Percentiles rank a stretch among this genome's conserved stretches.
phyloP scores from a whole-genome alignment of 2,329 filamentous ascomycete genomes.

The Thielaviopsis euricoi region DNA sequence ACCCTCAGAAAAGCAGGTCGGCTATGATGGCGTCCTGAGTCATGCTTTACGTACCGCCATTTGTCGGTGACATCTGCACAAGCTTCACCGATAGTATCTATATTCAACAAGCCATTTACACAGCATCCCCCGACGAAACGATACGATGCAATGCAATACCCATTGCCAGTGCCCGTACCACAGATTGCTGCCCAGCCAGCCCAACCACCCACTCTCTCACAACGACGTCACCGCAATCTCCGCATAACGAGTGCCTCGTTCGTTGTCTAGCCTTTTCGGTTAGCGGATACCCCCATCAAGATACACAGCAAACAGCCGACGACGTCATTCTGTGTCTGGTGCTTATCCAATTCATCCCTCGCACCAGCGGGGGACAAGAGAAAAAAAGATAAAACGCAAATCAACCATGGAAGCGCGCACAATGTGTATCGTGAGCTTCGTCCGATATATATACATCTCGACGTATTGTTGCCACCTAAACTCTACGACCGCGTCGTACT shows the following conservation, averaged over 20 bases:
- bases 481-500: background rate
- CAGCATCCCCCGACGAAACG: background rate
- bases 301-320: background rate
- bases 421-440: background rate
- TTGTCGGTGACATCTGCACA: background rate
- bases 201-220: background rate
- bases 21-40: background rate
- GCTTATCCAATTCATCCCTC: background rate
- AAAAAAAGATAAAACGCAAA: too few relatives aligned
- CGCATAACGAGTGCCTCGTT: background rate
- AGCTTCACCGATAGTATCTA: background rate
- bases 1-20: background rate
- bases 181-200: background rate
- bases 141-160: background rate
- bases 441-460: background rate
- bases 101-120: background rate
- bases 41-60: background rate
- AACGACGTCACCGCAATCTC: background rate
- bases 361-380: background rate
- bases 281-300: background rate
- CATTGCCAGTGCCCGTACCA: background rate
- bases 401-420: too few relatives aligned
- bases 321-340: background rate
- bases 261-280: background rate
- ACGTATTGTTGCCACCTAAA: background rate